Percentiles rank a stretch among this genome's conserved stretches.
These are phyloP conservation scores for Basipetospora chlamydospora DNA, from an alignment of 2,329 filamentous ascomycete genomes.

Conservation along the genomic window DNA sequence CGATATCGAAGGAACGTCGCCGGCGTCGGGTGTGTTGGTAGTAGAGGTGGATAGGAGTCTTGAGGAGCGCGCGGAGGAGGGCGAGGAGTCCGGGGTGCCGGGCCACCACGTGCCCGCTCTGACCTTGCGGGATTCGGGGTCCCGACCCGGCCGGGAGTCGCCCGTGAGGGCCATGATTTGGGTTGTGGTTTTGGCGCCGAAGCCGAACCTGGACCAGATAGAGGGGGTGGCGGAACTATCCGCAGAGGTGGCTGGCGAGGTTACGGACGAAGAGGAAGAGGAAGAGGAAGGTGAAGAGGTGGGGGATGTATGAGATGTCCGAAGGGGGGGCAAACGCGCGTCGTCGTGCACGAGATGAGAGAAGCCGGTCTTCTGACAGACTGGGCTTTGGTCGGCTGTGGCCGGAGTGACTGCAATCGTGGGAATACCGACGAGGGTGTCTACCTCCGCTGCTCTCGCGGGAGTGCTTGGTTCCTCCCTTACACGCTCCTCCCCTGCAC, in stretches of 20 bases:
- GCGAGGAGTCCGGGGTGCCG: slow-evolving; percentile 2
- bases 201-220: slow-evolving; percentile 14
- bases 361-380: too few species aligned
- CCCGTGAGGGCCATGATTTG: slow-evolving; percentile 18
- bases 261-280: too few species aligned
- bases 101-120: slow-evolving; percentile 1
- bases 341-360: too few species aligned
- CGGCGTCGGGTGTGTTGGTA: not conserved
- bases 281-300: too few species aligned
- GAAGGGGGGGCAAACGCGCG: too few species aligned
- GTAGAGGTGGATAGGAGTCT: slow-evolving; percentile 5
- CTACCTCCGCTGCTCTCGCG: too few species aligned
- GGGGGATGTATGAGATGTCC: too few species aligned
- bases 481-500: too few species aligned
- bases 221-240: slow-evolving; percentile 3
- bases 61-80: slow-evolving; percentile 4
- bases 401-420: too few species aligned
- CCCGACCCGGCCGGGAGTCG: slow-evolving; percentile 9
- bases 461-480: too few species aligned
- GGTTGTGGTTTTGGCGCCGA: slow-evolving; percentile 18
- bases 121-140: not conserved
- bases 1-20: slow-evolving; percentile 12
- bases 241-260: not conserved
- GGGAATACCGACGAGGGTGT: too few species aligned
- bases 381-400: too few species aligned